phyloP scores from a whole-genome alignment of 2,329 filamentous ascomycete genomes.

The Parascedosporium putredinis region DNA sequence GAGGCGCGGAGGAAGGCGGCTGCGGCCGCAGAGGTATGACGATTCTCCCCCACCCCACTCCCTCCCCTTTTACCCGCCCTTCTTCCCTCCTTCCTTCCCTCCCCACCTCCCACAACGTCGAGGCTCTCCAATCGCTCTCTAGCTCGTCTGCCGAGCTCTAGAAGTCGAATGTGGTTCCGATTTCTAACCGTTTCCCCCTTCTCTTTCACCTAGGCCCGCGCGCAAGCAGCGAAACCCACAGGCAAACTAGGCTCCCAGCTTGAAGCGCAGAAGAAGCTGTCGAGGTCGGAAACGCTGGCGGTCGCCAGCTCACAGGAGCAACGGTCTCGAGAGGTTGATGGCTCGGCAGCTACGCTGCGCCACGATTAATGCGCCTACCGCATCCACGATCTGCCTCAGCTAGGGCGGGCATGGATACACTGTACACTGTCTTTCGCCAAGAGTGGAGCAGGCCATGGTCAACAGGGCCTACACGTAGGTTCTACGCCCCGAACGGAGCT shows the following conservation, averaged over 20 bases:
- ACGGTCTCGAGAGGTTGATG: conserved; percentile 57
- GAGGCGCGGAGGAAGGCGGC: conserved; percentile 67
- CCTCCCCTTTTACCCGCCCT: neutral
- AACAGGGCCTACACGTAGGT: too few relatives aligned
- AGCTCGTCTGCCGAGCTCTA: neutral
- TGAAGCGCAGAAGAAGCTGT: conserved; percentile 66
- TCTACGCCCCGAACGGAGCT: too few relatives aligned
- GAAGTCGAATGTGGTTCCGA: too few relatives aligned
- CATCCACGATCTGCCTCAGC: too few relatives aligned
- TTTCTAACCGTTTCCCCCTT: too few relatives aligned
- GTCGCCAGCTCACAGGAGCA: conserved; percentile 58
- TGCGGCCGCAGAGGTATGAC: conserved; percentile 71
- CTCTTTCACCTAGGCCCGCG: conserved; percentile 50
- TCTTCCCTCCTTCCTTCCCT: neutral
- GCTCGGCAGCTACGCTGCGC: conserved; percentile 28
- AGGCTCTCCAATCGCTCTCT: neutral
- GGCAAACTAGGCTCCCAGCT: conserved; percentile 64
- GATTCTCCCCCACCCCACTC: conserved; percentile 13
- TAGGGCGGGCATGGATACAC: too few relatives aligned
- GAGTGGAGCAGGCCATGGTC: too few relatives aligned
- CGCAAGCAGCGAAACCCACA: conserved; percentile 45
- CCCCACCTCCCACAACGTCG: conserved; percentile 5
- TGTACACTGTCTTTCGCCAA: too few relatives aligned
- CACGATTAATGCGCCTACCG: conserved; percentile 21
- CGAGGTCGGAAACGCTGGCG: conserved; percentile 55